Base-by-base conservation (phyloP, 2,329 filamentous ascomycete genomes). In the Aspergillus ruber region DNA sequence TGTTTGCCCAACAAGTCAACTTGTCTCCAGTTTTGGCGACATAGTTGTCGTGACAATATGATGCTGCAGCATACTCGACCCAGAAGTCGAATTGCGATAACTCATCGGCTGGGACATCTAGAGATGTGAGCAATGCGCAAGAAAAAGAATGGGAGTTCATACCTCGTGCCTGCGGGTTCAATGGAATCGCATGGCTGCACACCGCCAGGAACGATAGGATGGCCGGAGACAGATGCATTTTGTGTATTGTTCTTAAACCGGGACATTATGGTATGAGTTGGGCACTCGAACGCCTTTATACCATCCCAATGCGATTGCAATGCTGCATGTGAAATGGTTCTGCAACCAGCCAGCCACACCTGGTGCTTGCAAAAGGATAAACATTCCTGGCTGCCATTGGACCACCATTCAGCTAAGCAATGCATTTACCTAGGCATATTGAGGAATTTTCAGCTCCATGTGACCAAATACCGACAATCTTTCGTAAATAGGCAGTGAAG, bases 1-100 rank as follows among this genome's bases (percentile, higher is more conserved):
- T 75, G 0, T 65, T 67, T 13, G 66, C 58, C 1, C 57, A 56
- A 50, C 75, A 78, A 13, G 57, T 66, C 35, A 76, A 40, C 47
- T 70, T 70, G 9, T 67, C 65, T 43, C 64, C 64, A n/a, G 67
- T 46, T 40, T 55, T 44, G 33, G 64, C 62, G 39, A 70, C 62
- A 56, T 75, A 76, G 61, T 76, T 76, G 33, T 54, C 55, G 3
- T 65, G 56, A 55, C 75, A 78, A 59, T 78, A 77, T 25, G 74
- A 61, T 0, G 75, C 75, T 1, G 74, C 74, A 3, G 74, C 70
- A 58, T 75, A 78, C 51, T 78, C 72, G 44, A 71, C 69, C 61
- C 73, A 75, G 52, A 75, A 71, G 10, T 65, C 52, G 9, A 77
- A 66, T 20, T 40, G 17, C 17, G 38, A 21, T 7, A 40, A n/a